phyloP scores from a whole-genome alignment of 202 grass and related monocot genomes.

The Saccharum hybrid region DNA sequence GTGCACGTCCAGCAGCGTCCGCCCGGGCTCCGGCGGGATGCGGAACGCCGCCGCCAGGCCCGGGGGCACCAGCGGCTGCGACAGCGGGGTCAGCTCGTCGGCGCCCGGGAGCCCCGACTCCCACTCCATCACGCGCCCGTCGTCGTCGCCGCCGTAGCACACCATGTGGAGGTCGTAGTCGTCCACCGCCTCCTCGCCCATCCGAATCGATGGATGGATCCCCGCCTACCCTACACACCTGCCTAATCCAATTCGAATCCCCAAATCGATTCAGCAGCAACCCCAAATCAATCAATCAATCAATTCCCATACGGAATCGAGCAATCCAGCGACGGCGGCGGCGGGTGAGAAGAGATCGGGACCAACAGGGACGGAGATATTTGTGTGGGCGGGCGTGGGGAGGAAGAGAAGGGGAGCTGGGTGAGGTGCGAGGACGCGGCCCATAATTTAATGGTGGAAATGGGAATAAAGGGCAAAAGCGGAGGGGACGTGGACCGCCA shows the following conservation, averaged over 20 bases:
- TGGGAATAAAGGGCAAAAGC: neutral
- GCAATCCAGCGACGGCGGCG: neutral
- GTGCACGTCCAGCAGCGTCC: slow-evolving; percentile 67
- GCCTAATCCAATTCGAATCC: neutral
- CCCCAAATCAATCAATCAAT: neutral
- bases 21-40: slow-evolving; percentile 78
- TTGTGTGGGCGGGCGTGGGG: neutral
- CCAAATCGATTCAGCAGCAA: neutral
- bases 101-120: slow-evolving; percentile 59
- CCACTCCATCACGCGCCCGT: slow-evolving; percentile 72
- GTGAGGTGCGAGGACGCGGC: too few relatives aligned
- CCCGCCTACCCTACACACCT: neutral
- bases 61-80: slow-evolving; percentile 66
- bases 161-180: slow-evolving; percentile 41
- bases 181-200: slow-evolving; percentile 59
- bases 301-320: neutral
- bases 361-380: neutral
- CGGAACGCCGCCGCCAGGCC: slow-evolving; percentile 75
- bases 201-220: neutral
- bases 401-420: neutral
- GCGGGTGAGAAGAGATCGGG: neutral
- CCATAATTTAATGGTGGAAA: neutral
- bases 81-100: slow-evolving; percentile 72
- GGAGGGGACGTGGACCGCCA: slow-evolving; percentile 51
- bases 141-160: slow-evolving; percentile 27